Percentiles rank a stretch among this genome's conserved stretches.
phyloP scores from a whole-genome alignment of 768 basidiomycete genomes.

The Boletus rufocinnamomeus region DNA sequence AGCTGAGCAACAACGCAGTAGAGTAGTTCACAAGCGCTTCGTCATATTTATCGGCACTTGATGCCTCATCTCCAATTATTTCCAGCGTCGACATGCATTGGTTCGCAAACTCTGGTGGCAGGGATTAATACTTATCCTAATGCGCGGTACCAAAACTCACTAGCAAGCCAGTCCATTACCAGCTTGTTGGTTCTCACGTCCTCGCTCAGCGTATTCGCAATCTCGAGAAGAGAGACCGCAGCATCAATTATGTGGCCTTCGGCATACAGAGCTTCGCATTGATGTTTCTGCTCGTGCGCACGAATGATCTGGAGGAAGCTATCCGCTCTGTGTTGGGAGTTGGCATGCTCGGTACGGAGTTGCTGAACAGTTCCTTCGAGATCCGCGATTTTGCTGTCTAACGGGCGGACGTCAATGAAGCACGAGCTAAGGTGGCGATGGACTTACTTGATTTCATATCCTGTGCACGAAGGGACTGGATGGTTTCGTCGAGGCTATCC shows the following conservation, averaged over 20 bases:
- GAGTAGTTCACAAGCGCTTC: slow-evolving; percentile 4
- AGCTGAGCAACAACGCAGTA: background rate
- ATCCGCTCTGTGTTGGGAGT: background rate
- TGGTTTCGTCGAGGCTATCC: background rate
- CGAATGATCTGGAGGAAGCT: background rate
- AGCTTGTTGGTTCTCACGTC: too few relatives aligned
- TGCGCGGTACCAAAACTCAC: background rate
- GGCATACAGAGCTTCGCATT: background rate
- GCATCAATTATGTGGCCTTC: background rate
- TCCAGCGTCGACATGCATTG: background rate
- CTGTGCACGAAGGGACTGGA: too few relatives aligned
- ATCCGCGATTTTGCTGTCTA: background rate
- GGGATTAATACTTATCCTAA: background rate
- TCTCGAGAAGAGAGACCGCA: background rate
- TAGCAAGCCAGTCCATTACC: background rate
- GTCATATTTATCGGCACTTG: background rate
- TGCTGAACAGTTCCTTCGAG: background rate
- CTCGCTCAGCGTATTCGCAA: background rate
- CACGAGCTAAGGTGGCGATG: background rate
- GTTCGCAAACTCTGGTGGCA: background rate
- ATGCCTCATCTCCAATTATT: background rate
- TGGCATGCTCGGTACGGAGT: background rate
- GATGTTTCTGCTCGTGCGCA: background rate
- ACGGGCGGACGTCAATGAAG: background rate
- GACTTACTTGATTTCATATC: too few relatives aligned